phyloP scores from a whole-genome alignment of 2,329 filamentous ascomycete species.

The Aspergillus ibericus region DNA sequence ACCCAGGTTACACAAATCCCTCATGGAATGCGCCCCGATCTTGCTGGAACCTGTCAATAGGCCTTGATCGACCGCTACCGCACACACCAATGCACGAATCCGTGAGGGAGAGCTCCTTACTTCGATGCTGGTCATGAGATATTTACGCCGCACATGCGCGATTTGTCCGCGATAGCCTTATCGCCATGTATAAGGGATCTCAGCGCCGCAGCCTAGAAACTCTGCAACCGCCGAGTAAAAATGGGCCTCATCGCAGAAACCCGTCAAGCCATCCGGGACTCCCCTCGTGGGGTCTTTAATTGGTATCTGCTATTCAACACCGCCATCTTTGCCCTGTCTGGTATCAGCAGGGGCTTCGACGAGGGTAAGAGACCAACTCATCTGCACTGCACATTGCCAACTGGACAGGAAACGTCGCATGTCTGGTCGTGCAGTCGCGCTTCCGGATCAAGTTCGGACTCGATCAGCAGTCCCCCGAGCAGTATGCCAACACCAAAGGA shows the following conservation, averaged over 20 bases:
- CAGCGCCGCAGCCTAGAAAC: too few species aligned
- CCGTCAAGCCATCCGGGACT: constrained; percentile 18
- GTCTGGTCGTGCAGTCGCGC: constrained; percentile 18
- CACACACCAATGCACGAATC: neutral
- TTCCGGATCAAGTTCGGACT: constrained; percentile 19
- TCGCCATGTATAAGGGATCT: neutral
- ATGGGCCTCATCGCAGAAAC: constrained; percentile 24
- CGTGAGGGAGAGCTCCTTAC: neutral
- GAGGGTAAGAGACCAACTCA: constrained; percentile 10
- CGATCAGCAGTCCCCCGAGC: constrained; percentile 12
- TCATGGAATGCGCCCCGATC: neutral
- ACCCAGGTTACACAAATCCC: neutral
- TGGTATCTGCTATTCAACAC: constrained; percentile 20
- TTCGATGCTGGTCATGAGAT: neutral
- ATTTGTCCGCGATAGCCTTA: neutral
- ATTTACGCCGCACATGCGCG: neutral
- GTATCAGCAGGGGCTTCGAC: constrained; percentile 24
- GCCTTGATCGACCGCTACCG: neutral
- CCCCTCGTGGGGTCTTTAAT: constrained; percentile 23
- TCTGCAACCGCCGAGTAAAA: neutral
- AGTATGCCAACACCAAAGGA: constrained; percentile 23
- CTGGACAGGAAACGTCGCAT: constrained; percentile 22
- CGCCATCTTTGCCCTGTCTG: constrained; percentile 23
- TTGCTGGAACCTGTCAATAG: neutral
- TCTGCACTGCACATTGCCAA: neutral